phyloP scores from a whole-genome alignment of 2,329 filamentous ascomycete species.

The Aureobasidium melanogenum region DNA sequence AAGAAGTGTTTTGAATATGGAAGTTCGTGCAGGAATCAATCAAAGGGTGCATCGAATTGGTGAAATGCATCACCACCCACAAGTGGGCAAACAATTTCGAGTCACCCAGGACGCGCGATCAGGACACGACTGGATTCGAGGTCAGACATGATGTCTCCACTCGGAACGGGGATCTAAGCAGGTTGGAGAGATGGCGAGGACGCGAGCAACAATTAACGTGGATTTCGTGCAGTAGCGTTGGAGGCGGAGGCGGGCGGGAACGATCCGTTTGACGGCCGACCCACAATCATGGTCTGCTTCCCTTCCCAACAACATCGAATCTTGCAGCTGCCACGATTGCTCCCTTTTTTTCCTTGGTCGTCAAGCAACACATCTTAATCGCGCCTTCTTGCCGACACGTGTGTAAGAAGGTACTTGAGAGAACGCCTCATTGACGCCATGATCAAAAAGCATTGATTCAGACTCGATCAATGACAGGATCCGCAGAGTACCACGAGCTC shows the following conservation, averaged over 20 bases:
- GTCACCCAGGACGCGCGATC: not conserved
- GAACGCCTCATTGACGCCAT: not conserved
- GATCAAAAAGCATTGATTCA: constrained; percentile 2
- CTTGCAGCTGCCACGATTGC: constrained; percentile 1
- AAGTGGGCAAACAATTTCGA: not conserved
- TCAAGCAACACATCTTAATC: not conserved
- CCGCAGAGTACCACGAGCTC: not conserved
- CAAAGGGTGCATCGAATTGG: not conserved
- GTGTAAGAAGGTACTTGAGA: not conserved
- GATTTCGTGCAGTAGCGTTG: constrained; percentile 8
- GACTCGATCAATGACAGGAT: constrained; percentile 4
- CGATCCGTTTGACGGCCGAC: not conserved
- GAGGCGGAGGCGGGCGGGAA: not conserved
- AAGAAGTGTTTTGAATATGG: constrained; percentile 5
- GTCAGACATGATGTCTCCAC: constrained; percentile 1
- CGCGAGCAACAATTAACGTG: not conserved
- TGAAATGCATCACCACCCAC: not conserved
- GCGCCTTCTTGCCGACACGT: not conserved
- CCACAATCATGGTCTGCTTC: not conserved
- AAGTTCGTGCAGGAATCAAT: not conserved
- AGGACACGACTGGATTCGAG: not conserved
- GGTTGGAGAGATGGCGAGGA: not conserved
- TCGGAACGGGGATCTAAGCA: not conserved
- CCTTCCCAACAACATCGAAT: constrained; percentile 7
- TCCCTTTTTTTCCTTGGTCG: not conserved